These are phyloP conservation scores for Eustoma russellianum DNA, from an alignment of 257 asterid genomes.

Conservation along the genomic window DNA sequence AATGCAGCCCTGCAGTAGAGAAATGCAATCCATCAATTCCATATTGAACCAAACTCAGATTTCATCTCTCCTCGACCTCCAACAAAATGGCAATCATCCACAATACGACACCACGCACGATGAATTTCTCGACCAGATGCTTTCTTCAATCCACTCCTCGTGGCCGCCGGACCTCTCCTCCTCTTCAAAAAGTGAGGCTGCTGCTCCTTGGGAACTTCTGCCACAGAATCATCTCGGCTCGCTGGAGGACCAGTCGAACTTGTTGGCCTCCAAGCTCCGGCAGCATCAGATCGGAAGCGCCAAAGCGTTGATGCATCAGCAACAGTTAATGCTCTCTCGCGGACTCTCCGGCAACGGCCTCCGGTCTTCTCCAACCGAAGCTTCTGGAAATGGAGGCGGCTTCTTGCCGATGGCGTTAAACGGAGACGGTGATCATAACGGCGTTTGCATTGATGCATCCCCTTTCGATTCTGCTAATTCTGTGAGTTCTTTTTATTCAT, in stretches of 20 bases:
- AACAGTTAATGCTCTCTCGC: slow-evolving; percentile 55
- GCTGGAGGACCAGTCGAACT: slow-evolving; percentile 16
- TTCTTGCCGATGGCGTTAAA: slow-evolving; percentile 23
- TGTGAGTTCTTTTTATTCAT: neutral
- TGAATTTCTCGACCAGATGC: slow-evolving; percentile 73
- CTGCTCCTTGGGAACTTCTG: slow-evolving; percentile 32
- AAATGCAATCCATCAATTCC: slow-evolving; percentile 47
- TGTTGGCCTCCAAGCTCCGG: slow-evolving; percentile 51
- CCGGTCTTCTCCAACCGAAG: slow-evolving; percentile 19
- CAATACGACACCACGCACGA: slow-evolving; percentile 62
- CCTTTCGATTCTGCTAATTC: slow-evolving; percentile 28
- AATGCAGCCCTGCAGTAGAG: slow-evolving; percentile 32
- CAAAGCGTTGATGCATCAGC: slow-evolving; percentile 65
- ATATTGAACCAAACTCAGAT: slow-evolving; percentile 31
- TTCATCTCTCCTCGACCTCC: slow-evolving; percentile 35
- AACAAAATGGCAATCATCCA: slow-evolving; percentile 19
- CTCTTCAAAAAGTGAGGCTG: slow-evolving; percentile 4
- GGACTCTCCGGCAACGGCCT: slow-evolving; percentile 37
- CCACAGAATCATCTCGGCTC: slow-evolving; percentile 8
- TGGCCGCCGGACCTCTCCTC: slow-evolving; percentile 19
- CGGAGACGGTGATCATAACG: slow-evolving; percentile 36
- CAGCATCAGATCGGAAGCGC: slow-evolving; percentile 62
- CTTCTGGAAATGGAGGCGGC: slow-evolving; percentile 9
- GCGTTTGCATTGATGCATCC: slow-evolving; percentile 20
- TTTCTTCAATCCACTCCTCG: slow-evolving; percentile 53